Base-by-base conservation (phyloP, 2,329 filamentous ascomycete genomes). In the Herpotrichia juniperi region DNA sequence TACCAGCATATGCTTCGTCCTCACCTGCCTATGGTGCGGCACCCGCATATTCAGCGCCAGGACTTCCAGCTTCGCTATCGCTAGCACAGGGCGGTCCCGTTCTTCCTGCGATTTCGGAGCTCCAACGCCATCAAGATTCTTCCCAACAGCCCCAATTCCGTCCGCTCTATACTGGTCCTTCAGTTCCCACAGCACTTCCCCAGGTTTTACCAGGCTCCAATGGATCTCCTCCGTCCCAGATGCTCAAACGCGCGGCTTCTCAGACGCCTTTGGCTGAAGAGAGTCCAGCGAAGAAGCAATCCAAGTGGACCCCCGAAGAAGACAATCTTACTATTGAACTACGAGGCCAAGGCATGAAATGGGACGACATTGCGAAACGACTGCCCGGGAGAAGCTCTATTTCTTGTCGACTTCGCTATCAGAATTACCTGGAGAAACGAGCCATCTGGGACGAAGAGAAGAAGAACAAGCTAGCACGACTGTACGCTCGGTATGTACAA, bases 401-500 rank as follows among this genome's bases (percentile, higher is more conserved):
- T 67, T 96, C 92, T 64, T 97, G 93, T 74, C 87, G 93, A 37
- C 81, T 97, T 46, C 92, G 96, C 69, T 97, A 97, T 74, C 93
- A 97, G 68, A 99, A 99, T 73, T 97, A 97, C 72, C 84, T 97
- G 47, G 94, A 99, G 75, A 85, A 92, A 67, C 84, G 92, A 51
- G 92, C 90, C 65, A 91, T 96, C 71, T 97, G 93, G 93, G 92
- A 97, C 67, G 94, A 97, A 69, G 93, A 97, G 74, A 89, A 91
- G 72, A 97, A 97, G 79, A 96, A 97, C 77, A 97, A 96, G 78
- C 86, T 97, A 45, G 93, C 93, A 31, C 84, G 93, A 66, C 83
- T 97, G 37, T 97, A 97, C 74, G 93, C 97, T 78, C 90, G 94
- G 93, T 97, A 73, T 54, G 72, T 72, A 63, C 53, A 51, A 50